Conservation (phyloP, 345 rosid genomes). For the Camelina sativa region DNA sequence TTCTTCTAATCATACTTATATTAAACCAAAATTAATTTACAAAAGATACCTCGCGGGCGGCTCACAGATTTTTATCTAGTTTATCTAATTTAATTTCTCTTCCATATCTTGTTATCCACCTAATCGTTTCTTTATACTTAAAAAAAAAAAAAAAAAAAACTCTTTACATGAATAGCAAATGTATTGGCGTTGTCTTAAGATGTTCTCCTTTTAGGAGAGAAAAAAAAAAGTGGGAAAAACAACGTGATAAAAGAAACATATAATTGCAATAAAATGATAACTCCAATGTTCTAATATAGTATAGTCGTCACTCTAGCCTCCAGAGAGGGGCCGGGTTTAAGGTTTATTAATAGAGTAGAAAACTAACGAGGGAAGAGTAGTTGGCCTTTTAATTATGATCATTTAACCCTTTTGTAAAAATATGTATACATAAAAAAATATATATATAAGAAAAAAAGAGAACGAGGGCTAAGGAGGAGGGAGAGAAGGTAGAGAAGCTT, state of each 20-base stretch:
- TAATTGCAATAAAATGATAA: background rate
- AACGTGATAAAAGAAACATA: background rate
- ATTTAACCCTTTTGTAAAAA: background rate
- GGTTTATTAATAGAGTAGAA: background rate
- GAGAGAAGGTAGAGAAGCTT: background rate
- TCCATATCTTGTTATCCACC: background rate
- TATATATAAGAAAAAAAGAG: background rate
- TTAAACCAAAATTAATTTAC: too few species aligned
- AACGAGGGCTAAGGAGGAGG: background rate
- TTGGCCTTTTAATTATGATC: background rate
- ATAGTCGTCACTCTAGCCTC: background rate
- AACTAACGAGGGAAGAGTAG: background rate
- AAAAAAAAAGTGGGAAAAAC: background rate
- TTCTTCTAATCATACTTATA: too few species aligned
- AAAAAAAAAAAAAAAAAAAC: too few species aligned
- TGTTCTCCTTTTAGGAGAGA: background rate
- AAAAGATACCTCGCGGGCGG: too few species aligned
- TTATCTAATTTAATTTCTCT: background rate
- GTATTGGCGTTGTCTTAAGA: background rate
- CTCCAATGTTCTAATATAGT: too few species aligned
- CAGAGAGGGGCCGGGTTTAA: background rate
- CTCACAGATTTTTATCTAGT: too few species aligned
- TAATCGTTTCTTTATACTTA: background rate
- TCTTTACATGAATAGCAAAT: background rate
- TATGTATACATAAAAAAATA: background rate